Percentiles rank a stretch among this genome's conserved stretches.
Evolutionary conservation across 495 filamentous ascomycete species (phyloP).

Genomic region (Aspergillus conjunctus): DNA sequence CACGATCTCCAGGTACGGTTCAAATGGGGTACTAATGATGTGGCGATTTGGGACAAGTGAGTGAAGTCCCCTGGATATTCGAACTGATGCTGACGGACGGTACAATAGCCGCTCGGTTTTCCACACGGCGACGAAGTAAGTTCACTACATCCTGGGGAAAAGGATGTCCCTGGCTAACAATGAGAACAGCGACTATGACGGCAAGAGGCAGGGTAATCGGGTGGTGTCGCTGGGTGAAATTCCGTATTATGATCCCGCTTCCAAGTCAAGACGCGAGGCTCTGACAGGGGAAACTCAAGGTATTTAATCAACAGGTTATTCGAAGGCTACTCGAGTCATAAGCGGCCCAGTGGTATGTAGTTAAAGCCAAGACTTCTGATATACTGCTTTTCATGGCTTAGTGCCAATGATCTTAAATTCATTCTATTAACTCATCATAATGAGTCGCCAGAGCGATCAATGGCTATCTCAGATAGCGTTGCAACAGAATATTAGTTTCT

Average conservation of each 20-base stretch:
- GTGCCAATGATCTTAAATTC: too few relatives aligned
- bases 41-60: constrained; percentile 19
- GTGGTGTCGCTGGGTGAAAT: constrained; percentile 14
- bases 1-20: constrained; percentile 16
- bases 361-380: too few relatives aligned
- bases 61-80: neutral
- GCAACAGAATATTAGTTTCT: too few relatives aligned
- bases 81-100: neutral
- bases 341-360: too few relatives aligned
- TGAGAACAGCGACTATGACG: constrained; percentile 5
- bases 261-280: constrained; percentile 4
- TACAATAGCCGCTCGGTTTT: constrained; percentile 10
- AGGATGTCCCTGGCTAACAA: neutral
- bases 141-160: neutral
- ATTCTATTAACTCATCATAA: too few relatives aligned
- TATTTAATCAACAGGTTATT: too few relatives aligned
- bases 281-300: constrained; percentile 1
- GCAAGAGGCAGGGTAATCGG: constrained; percentile 3
- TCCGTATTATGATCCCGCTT: constrained; percentile 10
- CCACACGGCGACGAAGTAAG: constrained; percentile 14
- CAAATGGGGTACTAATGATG: constrained; percentile 5
- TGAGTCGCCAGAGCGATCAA: too few relatives aligned
- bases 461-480: too few relatives aligned
- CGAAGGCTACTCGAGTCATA: too few relatives aligned
- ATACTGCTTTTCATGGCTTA: too few relatives aligned